Evolutionary conservation across 768 basidiomycete genomes (phyloP).

Genomic region (Tephrocybe sp.): DNA sequence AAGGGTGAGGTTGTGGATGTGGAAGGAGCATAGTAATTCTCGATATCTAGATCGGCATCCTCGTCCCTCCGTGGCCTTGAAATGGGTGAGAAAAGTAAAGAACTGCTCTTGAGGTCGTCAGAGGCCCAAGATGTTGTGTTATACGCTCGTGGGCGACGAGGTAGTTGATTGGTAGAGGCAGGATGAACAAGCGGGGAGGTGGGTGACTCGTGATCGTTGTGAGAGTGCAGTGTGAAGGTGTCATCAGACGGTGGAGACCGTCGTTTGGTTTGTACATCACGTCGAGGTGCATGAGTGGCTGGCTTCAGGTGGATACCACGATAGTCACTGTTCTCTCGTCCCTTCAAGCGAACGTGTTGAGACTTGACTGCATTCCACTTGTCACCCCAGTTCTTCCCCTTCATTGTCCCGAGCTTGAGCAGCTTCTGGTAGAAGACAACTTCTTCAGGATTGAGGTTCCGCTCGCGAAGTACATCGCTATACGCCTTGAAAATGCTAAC

Average conservation of each 20-base stretch:
- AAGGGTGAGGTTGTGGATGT: slow-evolving; percentile 53
- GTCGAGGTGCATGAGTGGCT: slow-evolving; percentile 5
- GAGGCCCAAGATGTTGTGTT: slow-evolving; percentile 7
- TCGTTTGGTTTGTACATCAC: neutral
- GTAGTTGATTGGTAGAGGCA: neutral
- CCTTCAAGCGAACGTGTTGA: slow-evolving; percentile 39
- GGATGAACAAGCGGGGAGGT: neutral
- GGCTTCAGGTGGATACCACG: neutral
- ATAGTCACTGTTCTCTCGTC: neutral
- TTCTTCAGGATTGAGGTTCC: slow-evolving; percentile 76
- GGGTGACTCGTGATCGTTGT: slow-evolving; percentile 7
- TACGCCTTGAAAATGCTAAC: slow-evolving; percentile 83
- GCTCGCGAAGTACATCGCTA: slow-evolving; percentile 70
- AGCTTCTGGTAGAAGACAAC: slow-evolving; percentile 80
- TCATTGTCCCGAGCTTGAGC: slow-evolving; percentile 78
- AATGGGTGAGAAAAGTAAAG: slow-evolving; percentile 8
- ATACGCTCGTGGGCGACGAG: slow-evolving; percentile 1
- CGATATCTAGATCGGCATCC: slow-evolving; percentile 28
- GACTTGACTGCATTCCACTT: slow-evolving; percentile 76
- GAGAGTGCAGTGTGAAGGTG: slow-evolving; percentile 15
- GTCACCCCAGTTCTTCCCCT: slow-evolving; percentile 75
- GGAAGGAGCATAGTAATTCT: slow-evolving; percentile 28
- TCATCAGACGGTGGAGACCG: slow-evolving; percentile 10
- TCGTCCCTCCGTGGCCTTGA: slow-evolving; percentile 9
- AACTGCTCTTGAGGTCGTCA: slow-evolving; percentile 7